These are phyloP conservation scores for Phialophora tarda DNA, from an alignment of 2,329 filamentous ascomycete species.

Conservation along the genomic window DNA sequence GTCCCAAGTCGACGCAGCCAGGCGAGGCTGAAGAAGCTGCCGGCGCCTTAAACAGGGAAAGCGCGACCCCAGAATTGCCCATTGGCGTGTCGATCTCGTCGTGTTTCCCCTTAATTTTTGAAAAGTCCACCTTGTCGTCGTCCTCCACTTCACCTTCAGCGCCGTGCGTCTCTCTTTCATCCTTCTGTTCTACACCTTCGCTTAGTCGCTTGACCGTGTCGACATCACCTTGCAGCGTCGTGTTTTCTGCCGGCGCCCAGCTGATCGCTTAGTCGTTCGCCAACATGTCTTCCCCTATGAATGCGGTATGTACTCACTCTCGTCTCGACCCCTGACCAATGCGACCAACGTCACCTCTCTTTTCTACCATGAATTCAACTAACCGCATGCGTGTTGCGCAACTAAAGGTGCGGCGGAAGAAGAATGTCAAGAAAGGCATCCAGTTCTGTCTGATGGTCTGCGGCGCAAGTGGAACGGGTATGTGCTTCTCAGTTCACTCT, in stretches of 20 bases:
- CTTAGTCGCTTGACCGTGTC: slow-evolving; percentile 19
- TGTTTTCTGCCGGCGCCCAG: slow-evolving; percentile 15
- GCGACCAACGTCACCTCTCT: not conserved
- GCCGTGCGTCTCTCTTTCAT: slow-evolving; percentile 15
- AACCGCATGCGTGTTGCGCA: slow-evolving; percentile 46
- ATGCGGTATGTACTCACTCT: slow-evolving; percentile 35
- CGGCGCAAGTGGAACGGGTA: slow-evolving; percentile 97
- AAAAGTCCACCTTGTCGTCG: slow-evolving; percentile 12
- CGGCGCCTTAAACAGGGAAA: slow-evolving; percentile 29
- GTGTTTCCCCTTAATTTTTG: slow-evolving; percentile 33
- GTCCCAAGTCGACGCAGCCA: not conserved
- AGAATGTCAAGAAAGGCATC: slow-evolving; percentile 99
- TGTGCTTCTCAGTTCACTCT: slow-evolving; percentile 30
- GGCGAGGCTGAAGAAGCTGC: slow-evolving; percentile 11
- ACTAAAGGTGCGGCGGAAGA: slow-evolving; percentile 99
- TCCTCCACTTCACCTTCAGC: slow-evolving; percentile 3
- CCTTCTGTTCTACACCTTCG: slow-evolving; percentile 18
- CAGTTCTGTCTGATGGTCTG: slow-evolving; percentile 99
- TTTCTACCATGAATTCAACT: slow-evolving; percentile 29
- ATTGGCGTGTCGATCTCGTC: slow-evolving; percentile 17
- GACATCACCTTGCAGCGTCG: not conserved
- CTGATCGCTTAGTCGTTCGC: slow-evolving; percentile 9
- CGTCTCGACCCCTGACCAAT: slow-evolving; percentile 7
- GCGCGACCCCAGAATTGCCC: slow-evolving; percentile 32
- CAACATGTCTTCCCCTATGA: slow-evolving; percentile 40